Base-by-base conservation (phyloP, 768 basidiomycete genomes). In the Rhodosporidiobolus odoratus region DNA sequence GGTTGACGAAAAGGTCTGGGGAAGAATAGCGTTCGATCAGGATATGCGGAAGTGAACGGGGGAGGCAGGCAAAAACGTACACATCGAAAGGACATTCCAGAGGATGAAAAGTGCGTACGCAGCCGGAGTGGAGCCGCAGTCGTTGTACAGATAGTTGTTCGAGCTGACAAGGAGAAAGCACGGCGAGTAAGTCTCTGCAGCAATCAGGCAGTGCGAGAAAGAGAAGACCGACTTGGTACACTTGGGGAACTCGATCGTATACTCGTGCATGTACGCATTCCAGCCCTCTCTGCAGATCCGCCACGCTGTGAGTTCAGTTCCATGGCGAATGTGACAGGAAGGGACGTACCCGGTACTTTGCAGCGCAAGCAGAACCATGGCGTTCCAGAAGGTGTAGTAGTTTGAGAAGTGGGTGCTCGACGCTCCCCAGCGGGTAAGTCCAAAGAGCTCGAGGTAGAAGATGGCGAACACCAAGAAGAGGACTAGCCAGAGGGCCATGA, bases 231-330 rank as follows among this genome's bases (percentile, higher is more conserved):
- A 41, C 15, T 48, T 37, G 23, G 74, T 72, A 50, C 70, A 72
- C 7, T n/a, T 1, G 1, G 70, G 70, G 32, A 60, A 69, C 13
- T 62, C 25, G 35, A 60, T 48, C 32, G 71, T 65, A 40, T 87
- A 95, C 80, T 97, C 91, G 78, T 97, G 94, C 95, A 97, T 97
- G 79, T 88, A 96, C 75, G 88, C 87, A 78, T 97, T 97, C 95
- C 95, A 98, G 0, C 88, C 91, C 79, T 97, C 94, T 15, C 93
- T 93, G 73, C 7, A 38, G 40, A 54, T 50, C 48, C 21, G 48
- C n/a, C 9, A 10, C 15, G 48, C 48, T 50, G 15, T 50, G 15
- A 50, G 48, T n/a, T n/a, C n/a, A n/a, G n/a, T n/a, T n/a, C n/a
- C n/a, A n/a, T n/a, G 48, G n/a, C 21, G 48, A 25, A 50, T n/a